Evolutionary conservation across 2,329 filamentous ascomycete genomes (phyloP).

Genomic region (Paecilomyces sp.): DNA sequence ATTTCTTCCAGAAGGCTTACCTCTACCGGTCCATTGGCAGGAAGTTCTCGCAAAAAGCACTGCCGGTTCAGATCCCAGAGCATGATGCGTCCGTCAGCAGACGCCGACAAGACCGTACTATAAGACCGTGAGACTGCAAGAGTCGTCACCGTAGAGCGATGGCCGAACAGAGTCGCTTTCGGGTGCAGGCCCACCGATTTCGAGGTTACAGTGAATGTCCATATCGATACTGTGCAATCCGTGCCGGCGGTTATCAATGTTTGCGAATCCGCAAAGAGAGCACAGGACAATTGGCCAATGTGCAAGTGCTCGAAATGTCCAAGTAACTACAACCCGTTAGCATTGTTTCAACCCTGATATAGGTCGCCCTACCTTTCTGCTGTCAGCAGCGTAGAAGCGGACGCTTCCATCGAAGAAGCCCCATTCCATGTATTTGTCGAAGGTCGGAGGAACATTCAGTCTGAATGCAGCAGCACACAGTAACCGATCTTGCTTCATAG

Average conservation of each 20-base stretch:
- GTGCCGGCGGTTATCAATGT: conserved; percentile 87
- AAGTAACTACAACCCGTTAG: conserved; percentile 44
- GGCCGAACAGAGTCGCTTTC: conserved; percentile 77
- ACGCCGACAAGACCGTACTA: conserved; percentile 78
- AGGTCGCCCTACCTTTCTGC: conserved; percentile 54
- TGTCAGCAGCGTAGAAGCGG: conserved; percentile 81
- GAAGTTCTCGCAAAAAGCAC: conserved; percentile 73
- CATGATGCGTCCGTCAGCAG: conserved; percentile 72
- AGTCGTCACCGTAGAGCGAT: conserved; percentile 73
- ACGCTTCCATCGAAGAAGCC: conserved; percentile 90
- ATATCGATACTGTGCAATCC: conserved; percentile 85
- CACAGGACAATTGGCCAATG: conserved; percentile 77
- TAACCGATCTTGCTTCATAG: conserved; percentile 71
- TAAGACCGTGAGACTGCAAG: conserved; percentile 84
- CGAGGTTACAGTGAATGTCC: conserved; percentile 58
- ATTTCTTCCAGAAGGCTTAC: conserved; percentile 19
- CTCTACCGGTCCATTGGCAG: conserved; percentile 46
- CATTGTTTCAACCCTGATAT: background rate
- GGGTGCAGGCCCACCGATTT: conserved; percentile 74
- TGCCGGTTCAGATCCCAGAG: conserved; percentile 92
- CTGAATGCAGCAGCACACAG: conserved; percentile 78
- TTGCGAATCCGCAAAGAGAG: conserved; percentile 79
- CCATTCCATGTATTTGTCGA: conserved; percentile 93
- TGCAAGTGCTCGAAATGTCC: conserved; percentile 93
- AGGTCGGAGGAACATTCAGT: conserved; percentile 76